phyloP scores from a whole-genome alignment of 768 basidiomycete species.

The Lactarius evosmus region DNA sequence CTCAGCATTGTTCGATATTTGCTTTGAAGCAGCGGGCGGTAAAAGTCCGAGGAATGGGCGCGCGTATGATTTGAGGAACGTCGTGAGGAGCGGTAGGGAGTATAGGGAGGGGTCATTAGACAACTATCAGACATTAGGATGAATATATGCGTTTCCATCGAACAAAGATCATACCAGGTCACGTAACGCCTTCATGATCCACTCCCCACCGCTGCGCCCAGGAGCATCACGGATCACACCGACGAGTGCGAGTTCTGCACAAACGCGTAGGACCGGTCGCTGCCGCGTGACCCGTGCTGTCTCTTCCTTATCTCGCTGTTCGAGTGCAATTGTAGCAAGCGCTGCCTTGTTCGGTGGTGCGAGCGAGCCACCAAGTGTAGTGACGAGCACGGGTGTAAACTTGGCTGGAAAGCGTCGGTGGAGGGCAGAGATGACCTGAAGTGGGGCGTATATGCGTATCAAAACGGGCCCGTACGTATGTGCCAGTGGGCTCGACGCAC shows the following conservation, averaged over 20 bases:
- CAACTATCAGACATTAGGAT: constrained; percentile 47
- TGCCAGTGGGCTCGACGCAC: constrained; percentile 42
- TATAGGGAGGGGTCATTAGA: constrained; percentile 83
- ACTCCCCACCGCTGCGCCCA: constrained; percentile 73
- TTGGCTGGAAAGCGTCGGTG: constrained; percentile 81
- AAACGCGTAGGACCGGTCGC: constrained; percentile 80
- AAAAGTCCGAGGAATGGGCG: constrained; percentile 82
- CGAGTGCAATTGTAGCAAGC: constrained; percentile 55
- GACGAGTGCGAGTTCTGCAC: constrained; percentile 86
- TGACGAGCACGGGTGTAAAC: constrained; percentile 72
- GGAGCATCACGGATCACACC: constrained; percentile 76
- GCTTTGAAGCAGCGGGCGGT: constrained; percentile 51
- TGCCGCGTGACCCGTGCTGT: constrained; percentile 72
- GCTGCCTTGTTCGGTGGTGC: constrained; percentile 56
- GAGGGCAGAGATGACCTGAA: constrained; percentile 80
- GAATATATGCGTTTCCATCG: constrained; percentile 16
- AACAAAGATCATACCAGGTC: constrained; percentile 61
- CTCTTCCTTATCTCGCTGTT: constrained; percentile 94
- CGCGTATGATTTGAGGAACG: constrained; percentile 91
- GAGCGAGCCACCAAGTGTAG: constrained; percentile 55
- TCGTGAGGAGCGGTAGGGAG: constrained; percentile 85
- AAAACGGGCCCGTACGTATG: not conserved
- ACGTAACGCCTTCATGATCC: constrained; percentile 83
- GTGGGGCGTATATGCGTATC: constrained; percentile 12
- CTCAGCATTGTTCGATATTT: constrained; percentile 53